Percentiles rank a stretch among this genome's conserved stretches.
phyloP scores from a whole-genome alignment of 225 moss, liverwort and hornwort genomes.

The Climacium dendroides region DNA sequence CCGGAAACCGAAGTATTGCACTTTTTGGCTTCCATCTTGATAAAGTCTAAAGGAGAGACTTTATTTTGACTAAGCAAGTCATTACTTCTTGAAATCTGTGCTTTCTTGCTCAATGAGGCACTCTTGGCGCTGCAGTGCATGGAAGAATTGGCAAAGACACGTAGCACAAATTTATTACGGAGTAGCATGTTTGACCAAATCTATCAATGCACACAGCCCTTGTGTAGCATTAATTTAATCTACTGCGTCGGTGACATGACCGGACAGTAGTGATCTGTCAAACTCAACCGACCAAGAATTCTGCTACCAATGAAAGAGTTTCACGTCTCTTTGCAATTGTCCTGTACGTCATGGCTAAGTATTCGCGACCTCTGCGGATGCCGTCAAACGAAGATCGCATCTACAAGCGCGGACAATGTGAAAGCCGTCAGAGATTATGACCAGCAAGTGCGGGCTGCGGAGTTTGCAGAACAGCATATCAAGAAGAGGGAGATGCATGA shows the following conservation, averaged over 20 bases:
- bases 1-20: neutral
- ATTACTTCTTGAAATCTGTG: neutral
- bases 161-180: neutral
- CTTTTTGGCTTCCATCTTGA: neutral
- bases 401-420: conserved; percentile 54
- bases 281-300: neutral
- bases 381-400: conserved; percentile 91
- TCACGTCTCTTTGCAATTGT: neutral
- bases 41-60: neutral
- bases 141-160: neutral
- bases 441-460: conserved; percentile 51
- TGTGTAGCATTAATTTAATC: neutral
- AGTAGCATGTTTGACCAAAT: neutral
- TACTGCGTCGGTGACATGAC: neutral
- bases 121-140: neutral
- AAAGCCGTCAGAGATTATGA: conserved; percentile 53
- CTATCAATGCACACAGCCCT: neutral
- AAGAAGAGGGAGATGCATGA: conserved; percentile 35
- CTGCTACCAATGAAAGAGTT: too few relatives aligned
- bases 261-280: neutral
- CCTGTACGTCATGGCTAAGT: too few relatives aligned
- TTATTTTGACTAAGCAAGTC: neutral
- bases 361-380: conserved; percentile 41
- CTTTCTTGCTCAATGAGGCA: neutral
- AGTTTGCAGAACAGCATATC: conserved; percentile 48